Evolutionary conservation across 225 moss, liverwort and hornwort genomes (phyloP).

Genomic region (Bryum argenteum): DNA sequence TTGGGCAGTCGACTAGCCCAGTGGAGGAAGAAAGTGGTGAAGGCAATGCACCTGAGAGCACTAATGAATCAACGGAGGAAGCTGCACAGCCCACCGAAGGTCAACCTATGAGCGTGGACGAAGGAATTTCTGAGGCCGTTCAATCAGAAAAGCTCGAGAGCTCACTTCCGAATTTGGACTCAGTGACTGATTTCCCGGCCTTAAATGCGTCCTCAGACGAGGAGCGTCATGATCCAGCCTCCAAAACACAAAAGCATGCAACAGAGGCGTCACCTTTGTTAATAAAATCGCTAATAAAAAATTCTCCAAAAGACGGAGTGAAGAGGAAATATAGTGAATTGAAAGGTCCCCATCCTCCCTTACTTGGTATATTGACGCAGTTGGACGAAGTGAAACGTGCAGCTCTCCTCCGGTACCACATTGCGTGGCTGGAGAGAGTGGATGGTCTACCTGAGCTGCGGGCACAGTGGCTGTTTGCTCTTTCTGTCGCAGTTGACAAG

Average conservation of each 20-base stretch:
- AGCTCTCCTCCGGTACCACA: constrained; percentile 80
- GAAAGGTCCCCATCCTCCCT: constrained; percentile 59
- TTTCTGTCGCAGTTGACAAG: constrained; percentile 81
- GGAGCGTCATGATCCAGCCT: constrained; percentile 27
- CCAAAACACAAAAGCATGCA: constrained; percentile 20
- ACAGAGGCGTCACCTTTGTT: constrained; percentile 23
- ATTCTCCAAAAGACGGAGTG: constrained; percentile 34
- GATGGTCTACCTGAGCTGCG: constrained; percentile 71
- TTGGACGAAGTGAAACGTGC: constrained; percentile 91
- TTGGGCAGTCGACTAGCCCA: constrained; percentile 58
- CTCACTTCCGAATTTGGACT: constrained; percentile 37
- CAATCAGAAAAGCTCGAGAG: constrained; percentile 3
- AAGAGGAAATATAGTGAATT: constrained; percentile 51
- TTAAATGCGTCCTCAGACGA: constrained; percentile 33
- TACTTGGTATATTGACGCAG: constrained; percentile 57
- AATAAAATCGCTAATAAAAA: constrained; percentile 22
- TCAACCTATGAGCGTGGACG: constrained; percentile 23
- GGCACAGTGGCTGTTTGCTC: constrained; percentile 81
- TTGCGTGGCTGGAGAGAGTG: constrained; percentile 77
- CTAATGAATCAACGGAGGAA: constrained; percentile 24
- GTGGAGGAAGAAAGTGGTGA: constrained; percentile 50
- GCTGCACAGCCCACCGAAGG: constrained; percentile 27
- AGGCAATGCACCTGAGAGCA: constrained; percentile 29
- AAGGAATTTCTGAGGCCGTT: constrained; percentile 30
- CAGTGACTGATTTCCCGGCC: constrained; percentile 39